A percentile compares a stretch with the other conserved stretches of the same genome.
These are phyloP conservation scores for Hyphopichia homilentoma DNA, from an alignment of 805 yeast genomes.

Conservation along the genomic window DNA sequence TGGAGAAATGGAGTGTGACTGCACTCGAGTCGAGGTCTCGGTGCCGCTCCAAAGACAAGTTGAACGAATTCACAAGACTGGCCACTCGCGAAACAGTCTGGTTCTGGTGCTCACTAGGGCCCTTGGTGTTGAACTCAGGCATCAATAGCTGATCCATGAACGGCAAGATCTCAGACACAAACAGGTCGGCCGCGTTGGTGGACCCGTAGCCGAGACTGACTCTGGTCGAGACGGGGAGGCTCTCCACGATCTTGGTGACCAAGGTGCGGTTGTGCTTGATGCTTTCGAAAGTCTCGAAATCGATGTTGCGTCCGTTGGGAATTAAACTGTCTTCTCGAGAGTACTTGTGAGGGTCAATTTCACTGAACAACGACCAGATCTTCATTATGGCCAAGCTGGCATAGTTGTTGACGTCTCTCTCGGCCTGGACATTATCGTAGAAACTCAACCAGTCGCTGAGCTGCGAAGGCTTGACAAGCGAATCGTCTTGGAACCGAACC, in stretches of 20 bases:
- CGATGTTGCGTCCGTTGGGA: conserved; percentile 29
- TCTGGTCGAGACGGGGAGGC: conserved; percentile 24
- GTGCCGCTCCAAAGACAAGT: conserved; percentile 35
- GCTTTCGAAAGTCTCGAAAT: conserved; percentile 38
- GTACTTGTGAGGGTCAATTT: conserved; percentile 37
- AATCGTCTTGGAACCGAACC: conserved; percentile 59
- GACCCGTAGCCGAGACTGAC: conserved; percentile 24
- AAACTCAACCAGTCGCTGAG: conserved; percentile 77
- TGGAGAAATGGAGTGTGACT: conserved; percentile 24
- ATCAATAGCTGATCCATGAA: conserved; percentile 25
- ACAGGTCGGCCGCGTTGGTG: conserved; percentile 16
- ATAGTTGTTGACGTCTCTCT: conserved; percentile 47
- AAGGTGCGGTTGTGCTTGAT: conserved; percentile 29
- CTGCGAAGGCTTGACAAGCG: conserved; percentile 52
- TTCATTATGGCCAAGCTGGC: conserved; percentile 55
- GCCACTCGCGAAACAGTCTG: conserved; percentile 33
- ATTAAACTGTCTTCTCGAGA: conserved; percentile 16
- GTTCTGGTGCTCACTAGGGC: conserved; percentile 24
- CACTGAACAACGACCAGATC: conserved; percentile 63
- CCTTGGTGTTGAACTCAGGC: conserved; percentile 24
- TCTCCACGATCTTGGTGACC: conserved; percentile 24
- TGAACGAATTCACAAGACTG: conserved; percentile 34
- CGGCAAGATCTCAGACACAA: conserved; percentile 32
- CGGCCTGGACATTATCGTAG: conserved; percentile 51
- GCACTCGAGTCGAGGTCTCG: conserved; percentile 31